Evolutionary conservation across 331 rosid genomes (phyloP).

Genomic region (Telfairia occidentalis): DNA sequence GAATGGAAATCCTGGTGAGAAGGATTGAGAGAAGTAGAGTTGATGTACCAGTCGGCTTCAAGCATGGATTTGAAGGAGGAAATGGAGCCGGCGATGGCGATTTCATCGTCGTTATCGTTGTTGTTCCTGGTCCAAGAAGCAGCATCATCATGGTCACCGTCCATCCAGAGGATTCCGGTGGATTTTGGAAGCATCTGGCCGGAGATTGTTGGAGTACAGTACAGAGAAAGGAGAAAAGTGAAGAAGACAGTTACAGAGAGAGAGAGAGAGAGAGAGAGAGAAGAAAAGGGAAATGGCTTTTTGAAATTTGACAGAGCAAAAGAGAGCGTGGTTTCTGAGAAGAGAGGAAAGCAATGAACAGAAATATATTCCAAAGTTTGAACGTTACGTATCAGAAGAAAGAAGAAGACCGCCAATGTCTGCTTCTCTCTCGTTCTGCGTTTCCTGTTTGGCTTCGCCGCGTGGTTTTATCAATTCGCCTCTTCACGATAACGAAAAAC

Average conservation of each 20-base stretch:
- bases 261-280: too few species aligned
- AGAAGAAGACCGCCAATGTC: constrained; percentile 19
- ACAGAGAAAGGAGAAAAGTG: not conserved
- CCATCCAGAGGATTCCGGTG: constrained; percentile 31
- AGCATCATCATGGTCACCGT: constrained; percentile 29
- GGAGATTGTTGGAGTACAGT: not conserved
- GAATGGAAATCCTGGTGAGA: constrained; percentile 17
- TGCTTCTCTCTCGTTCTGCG: not conserved
- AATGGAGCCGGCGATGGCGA: constrained; percentile 27
- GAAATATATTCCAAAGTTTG: constrained; percentile 7
- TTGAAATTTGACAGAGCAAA: too few species aligned
- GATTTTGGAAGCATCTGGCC: constrained; percentile 28
- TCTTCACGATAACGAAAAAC: not conserved
- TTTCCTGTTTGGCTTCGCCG: not conserved
- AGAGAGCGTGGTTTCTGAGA: not conserved
- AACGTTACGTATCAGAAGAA: constrained; percentile 17
- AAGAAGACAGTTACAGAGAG: not conserved
- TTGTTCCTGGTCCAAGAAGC: constrained; percentile 35
- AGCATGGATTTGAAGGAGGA: constrained; percentile 48
- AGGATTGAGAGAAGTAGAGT: constrained; percentile 21
- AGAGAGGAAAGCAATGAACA: constrained; percentile 18
- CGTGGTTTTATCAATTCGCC: not conserved
- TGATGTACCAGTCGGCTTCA: constrained; percentile 38
- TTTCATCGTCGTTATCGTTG: constrained; percentile 18
- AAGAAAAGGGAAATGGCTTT: not conserved